Percentiles rank a stretch among this genome's conserved stretches.
These are phyloP conservation scores for Cladophialophora carrionii DNA, from an alignment of 2,329 filamentous ascomycete species.

Conservation along the genomic window DNA sequence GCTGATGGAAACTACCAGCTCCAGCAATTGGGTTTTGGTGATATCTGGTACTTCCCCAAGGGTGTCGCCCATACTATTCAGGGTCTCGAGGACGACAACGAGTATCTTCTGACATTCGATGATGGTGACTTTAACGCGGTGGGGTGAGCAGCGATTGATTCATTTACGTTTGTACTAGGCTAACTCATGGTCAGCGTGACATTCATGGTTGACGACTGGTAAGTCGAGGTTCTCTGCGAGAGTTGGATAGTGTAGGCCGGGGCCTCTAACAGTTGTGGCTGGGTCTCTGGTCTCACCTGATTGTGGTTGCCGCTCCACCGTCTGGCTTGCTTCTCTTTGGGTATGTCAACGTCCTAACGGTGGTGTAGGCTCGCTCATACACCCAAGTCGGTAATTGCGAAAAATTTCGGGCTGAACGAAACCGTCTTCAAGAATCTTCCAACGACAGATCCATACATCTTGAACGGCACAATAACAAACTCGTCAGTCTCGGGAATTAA, in stretches of 20 bases:
- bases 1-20: constrained; percentile 62
- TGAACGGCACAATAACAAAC: constrained; percentile 58
- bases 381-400: constrained; percentile 65
- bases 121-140: constrained; percentile 67
- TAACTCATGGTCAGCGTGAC: constrained; percentile 56
- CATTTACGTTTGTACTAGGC: not conserved
- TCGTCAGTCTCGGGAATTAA: constrained; percentile 53
- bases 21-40: constrained; percentile 62
- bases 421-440: constrained; percentile 64
- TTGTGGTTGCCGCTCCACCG: too few relatives aligned
- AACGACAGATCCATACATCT: constrained; percentile 63
- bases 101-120: constrained; percentile 69
- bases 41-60: constrained; percentile 72
- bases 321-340: too few relatives aligned
- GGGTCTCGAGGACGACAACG: constrained; percentile 65
- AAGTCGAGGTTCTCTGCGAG: too few relatives aligned
- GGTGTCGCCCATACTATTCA: constrained; percentile 67
- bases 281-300: too few relatives aligned
- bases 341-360: too few relatives aligned
- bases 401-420: constrained; percentile 68
- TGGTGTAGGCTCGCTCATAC: constrained; percentile 61
- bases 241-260: too few relatives aligned
- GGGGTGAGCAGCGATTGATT: constrained; percentile 51
- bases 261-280: too few relatives aligned
- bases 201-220: constrained; percentile 70